Evolutionary conservation across 192 early-diverging fungal species (phyloP).

Genomic region (Entomortierella parvispora): DNA sequence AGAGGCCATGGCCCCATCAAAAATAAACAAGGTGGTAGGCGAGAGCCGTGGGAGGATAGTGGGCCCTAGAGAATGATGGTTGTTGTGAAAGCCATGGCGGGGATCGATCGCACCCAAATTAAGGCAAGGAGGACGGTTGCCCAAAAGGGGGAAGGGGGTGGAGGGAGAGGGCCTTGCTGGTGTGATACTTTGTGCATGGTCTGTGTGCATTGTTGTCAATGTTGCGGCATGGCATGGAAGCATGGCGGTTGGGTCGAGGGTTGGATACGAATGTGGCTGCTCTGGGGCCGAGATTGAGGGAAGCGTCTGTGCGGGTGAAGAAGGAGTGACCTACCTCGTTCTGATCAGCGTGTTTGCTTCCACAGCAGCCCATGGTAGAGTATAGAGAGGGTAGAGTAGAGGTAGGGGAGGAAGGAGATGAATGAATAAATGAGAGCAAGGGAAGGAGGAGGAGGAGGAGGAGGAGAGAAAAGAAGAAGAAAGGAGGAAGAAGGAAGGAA

Average conservation of each 20-base stretch:
- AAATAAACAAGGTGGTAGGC: neutral
- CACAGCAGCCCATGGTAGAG: conserved; percentile 47
- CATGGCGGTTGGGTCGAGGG: no score
- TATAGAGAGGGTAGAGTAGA: neutral
- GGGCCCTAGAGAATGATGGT: no score
- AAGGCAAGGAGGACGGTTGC: no score
- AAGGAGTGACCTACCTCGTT: conserved; percentile 31
- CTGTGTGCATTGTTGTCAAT: no score
- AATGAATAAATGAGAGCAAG: neutral
- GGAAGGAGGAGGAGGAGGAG: neutral
- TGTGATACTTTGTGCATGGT: no score
- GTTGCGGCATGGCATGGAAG: no score
- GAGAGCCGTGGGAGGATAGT: neutral
- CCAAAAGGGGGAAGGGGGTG: no score
- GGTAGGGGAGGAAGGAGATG: neutral
- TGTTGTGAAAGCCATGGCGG: no score
- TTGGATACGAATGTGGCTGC: no score
- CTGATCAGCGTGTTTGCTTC: conserved; percentile 51
- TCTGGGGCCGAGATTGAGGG: no score
- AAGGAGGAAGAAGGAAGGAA: neutral
- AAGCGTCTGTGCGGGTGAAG: neutral
- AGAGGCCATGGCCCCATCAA: neutral
- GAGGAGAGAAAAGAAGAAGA: neutral
- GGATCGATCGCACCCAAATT: no score
- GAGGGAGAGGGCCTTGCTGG: no score